Evolutionary conservation across 2,329 filamentous ascomycete genomes (phyloP).

Genomic region (Aspergillus ustus): DNA sequence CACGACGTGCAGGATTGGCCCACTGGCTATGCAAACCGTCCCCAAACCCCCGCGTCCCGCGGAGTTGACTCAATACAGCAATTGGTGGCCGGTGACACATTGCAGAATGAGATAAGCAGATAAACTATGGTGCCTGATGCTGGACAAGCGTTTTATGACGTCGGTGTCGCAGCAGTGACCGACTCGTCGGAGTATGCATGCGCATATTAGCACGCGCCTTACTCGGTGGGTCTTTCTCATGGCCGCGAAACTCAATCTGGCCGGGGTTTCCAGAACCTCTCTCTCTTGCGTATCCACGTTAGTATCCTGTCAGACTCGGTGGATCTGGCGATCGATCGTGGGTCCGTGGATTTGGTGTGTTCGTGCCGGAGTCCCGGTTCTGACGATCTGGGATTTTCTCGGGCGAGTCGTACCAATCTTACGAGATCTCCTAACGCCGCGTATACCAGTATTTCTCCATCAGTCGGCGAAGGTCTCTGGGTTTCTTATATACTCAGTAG

Average conservation of each 20-base stretch:
- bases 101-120: neutral
- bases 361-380: neutral
- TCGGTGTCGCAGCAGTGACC: neutral
- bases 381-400: neutral
- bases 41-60: no score
- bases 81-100: neutral
- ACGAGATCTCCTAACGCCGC: neutral
- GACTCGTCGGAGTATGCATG: neutral
- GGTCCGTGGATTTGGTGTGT: neutral
- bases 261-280: neutral
- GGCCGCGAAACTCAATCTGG: neutral
- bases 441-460: neutral
- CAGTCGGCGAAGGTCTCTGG: no score
- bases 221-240: neutral
- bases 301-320: neutral
- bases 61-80: neutral
- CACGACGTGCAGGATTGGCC: neutral
- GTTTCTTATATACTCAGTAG: neutral
- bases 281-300: neutral
- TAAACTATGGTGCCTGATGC: neutral
- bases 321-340: neutral
- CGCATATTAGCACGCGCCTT: neutral
- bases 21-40: neutral
- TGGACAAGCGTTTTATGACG: neutral
- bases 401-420: neutral